Evolutionary conservation across 2,329 filamentous ascomycete species (phyloP).

Genomic region (Neoscytalidium dimidiatum): DNA sequence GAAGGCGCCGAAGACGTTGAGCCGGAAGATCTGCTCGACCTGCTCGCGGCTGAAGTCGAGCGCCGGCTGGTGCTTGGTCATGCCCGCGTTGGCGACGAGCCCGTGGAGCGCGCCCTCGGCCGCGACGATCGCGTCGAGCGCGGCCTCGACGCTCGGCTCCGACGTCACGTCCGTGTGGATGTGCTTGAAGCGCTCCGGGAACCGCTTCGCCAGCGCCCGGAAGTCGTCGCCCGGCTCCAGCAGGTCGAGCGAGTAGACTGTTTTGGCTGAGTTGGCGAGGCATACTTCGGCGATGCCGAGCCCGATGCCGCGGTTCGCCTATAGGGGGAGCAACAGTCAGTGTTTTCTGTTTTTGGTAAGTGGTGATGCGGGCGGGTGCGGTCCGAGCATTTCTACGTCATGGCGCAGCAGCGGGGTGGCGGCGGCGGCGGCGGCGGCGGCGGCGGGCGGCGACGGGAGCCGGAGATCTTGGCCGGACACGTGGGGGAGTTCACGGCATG

Average conservation of each 20-base stretch:
- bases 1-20: constrained; percentile 52
- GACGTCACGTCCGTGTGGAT: constrained; percentile 50
- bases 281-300: constrained; percentile 39
- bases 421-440: no score
- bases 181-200: constrained; percentile 48
- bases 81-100: constrained; percentile 44
- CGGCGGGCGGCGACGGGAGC: no score
- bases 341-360: no score
- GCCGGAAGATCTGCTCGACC: constrained; percentile 44
- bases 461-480: no score
- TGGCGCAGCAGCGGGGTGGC: no score
- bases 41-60: constrained; percentile 45
- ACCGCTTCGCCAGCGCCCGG: constrained; percentile 39
- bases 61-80: constrained; percentile 50
- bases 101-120: constrained; percentile 46
- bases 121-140: constrained; percentile 44
- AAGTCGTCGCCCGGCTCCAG: constrained; percentile 39
- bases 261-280: constrained; percentile 46
- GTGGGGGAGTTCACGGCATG: no score
- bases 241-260: constrained; percentile 46
- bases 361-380: no score
- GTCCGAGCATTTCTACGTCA: no score
- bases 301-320: constrained; percentile 38
- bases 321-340: background rate
- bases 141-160: constrained; percentile 43